A percentile compares a stretch with the other conserved stretches of the same genome.
Conservation (phyloP, 352 stramenopile species). For the Phytophthora podocarpi region DNA sequence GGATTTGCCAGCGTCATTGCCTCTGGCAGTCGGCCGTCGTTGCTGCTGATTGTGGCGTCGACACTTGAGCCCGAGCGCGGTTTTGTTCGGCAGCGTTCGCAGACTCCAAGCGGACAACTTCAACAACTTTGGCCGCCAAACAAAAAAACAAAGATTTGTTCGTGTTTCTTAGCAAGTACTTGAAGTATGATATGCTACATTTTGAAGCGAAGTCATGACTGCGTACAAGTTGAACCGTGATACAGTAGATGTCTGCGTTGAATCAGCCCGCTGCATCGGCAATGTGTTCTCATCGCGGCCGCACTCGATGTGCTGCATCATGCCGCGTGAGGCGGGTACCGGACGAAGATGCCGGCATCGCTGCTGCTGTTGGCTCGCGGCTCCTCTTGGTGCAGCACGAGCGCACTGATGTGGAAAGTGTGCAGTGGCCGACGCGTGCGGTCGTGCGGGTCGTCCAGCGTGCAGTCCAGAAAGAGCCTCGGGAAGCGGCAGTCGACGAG, state of each 20-base stretch:
- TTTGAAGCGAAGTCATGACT: not conserved
- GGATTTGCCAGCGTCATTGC: too few relatives aligned
- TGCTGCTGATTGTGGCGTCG: not conserved
- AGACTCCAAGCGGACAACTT: too few relatives aligned
- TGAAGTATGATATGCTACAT: too few relatives aligned
- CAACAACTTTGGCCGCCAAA: too few relatives aligned
- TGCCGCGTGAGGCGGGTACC: conserved; percentile 16
- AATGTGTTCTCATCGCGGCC: not conserved
- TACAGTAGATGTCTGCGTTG: too few relatives aligned
- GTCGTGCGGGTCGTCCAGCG: conserved; percentile 22
- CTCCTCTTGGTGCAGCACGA: conserved; percentile 25
- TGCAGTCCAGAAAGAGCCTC: conserved; percentile 43
- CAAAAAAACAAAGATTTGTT: too few relatives aligned
- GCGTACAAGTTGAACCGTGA: not conserved
- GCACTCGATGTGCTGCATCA: not conserved
- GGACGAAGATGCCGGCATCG: conserved; percentile 11
- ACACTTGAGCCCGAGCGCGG: not conserved
- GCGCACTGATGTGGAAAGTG: conserved; percentile 33
- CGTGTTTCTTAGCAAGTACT: conserved; percentile 3
- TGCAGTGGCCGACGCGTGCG: conserved; percentile 23
- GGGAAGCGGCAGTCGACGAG: conserved; percentile 41
- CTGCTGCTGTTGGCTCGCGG: not conserved
- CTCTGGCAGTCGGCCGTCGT: not conserved
- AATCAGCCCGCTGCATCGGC: not conserved
- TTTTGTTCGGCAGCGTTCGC: too few relatives aligned